Base-by-base conservation (phyloP, 768 basidiomycete species). In the Sporobolomyces roseus region DNA sequence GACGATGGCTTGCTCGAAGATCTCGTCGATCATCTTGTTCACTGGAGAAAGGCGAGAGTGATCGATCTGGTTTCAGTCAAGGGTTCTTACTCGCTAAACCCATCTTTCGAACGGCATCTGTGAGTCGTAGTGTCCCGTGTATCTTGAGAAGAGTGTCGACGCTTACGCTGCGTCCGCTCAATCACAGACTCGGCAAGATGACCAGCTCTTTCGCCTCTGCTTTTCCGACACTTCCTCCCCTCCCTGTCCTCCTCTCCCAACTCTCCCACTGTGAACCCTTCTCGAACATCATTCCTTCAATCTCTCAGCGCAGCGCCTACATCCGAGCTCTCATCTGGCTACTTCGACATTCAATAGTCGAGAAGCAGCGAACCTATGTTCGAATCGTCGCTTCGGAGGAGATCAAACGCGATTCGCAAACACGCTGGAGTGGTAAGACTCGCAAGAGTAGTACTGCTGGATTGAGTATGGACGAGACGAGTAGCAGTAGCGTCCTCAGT, bases 241-340 rank as follows among this genome's bases (percentile, higher is more conserved):
- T 94, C 1, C 86, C 90, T 12, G 79, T 82, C 30, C 84, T 96
- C 35, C 84, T 98, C 33, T 82, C 91, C 13, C 83, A 81, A 6
- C 85, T 97, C 51, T 92, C 91, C 0, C 82, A 85, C 0, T 84
- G 88, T 0, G 80, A 79, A 21, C 77, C 91, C 68, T 93, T 92
- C 78, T 89, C 88, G 70, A 87, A 87, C 21, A 84, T 89, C 14
- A 85, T 96, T 51, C 60, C 58, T 25, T 86, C 87, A 74, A 48
- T 60, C 58, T 87, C 88, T 45, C 80, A 83, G 16, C 84, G 91
- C 33, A 82, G 84, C 7, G 77, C 86, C 58, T 94, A 89, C 78
- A 84, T 88, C 71, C 86, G 91, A 32, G 89, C 93, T 35, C 85
- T 98, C 16, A 80, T 88, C 43, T 97, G 93, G 94, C 85, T 98